A percentile compares a stretch with the other conserved stretches of the same genome.
These are phyloP conservation scores for Paramecium bursaria DNA, from an alignment of 73 alveolate genomes.

Conservation along the genomic window DNA sequence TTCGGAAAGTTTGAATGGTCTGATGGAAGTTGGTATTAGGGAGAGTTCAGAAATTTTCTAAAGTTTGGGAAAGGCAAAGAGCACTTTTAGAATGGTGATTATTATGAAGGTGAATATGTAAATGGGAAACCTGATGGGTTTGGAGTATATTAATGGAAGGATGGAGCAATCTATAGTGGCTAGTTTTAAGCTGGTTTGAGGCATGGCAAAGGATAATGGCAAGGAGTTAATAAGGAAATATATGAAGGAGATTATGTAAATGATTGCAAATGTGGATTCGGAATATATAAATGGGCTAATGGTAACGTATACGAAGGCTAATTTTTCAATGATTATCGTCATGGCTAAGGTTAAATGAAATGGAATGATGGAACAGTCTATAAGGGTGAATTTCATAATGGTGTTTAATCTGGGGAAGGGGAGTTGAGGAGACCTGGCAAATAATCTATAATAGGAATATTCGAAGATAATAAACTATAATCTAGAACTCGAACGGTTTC, in stretches of 20 bases:
- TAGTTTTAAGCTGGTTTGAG: constrained; percentile 64
- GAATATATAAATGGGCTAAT: constrained; percentile 64
- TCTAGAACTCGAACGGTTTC: too few species aligned
- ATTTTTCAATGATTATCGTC: constrained; percentile 65
- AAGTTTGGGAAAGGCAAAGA: constrained; percentile 77
- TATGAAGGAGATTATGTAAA: constrained; percentile 70
- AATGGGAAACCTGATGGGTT: constrained; percentile 89
- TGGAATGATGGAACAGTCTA: constrained; percentile 68
- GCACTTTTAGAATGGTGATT: constrained; percentile 79
- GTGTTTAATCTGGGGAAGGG: constrained; percentile 53
- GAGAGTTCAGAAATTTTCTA: constrained; percentile 76
- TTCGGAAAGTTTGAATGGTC: constrained; percentile 71
- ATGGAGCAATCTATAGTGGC: constrained; percentile 59
- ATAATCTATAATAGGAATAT: not conserved
- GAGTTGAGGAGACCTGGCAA: constrained; percentile 23
- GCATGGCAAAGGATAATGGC: constrained; percentile 67
- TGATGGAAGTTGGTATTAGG: constrained; percentile 93
- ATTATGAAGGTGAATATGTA: constrained; percentile 79
- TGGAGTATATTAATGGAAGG: constrained; percentile 74
- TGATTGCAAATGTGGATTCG: constrained; percentile 66
- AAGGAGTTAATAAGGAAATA: constrained; percentile 45
- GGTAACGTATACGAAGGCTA: constrained; percentile 70
- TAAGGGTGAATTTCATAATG: constrained; percentile 60
- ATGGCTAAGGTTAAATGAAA: constrained; percentile 69
- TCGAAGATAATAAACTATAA: constrained; percentile 18